Evolutionary conservation across 2,329 filamentous ascomycete genomes (phyloP).

Genomic region (Colletotrichum kahawae): DNA sequence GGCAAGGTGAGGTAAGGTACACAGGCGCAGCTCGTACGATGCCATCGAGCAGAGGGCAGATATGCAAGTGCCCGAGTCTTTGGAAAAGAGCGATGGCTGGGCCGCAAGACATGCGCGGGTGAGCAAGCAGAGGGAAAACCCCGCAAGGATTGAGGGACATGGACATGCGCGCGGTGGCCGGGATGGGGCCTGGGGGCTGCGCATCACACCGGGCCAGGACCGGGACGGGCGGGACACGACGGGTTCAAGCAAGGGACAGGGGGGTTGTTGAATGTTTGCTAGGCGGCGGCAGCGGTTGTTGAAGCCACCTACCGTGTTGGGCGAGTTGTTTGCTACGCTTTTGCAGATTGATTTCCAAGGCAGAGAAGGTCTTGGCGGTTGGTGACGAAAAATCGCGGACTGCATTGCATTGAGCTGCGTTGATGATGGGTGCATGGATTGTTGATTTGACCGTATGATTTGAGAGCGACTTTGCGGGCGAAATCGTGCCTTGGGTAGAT

Average conservation of each 20-base stretch:
- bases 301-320: background rate
- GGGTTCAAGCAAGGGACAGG: background rate
- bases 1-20: background rate
- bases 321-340: background rate
- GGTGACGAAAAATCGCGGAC: constrained; percentile 3
- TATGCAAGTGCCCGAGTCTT: background rate
- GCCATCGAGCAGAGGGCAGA: background rate
- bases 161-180: background rate
- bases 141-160: background rate
- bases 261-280: background rate
- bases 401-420: constrained; percentile 2
- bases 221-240: background rate
- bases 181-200: background rate
- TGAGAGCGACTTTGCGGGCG: background rate
- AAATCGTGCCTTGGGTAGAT: background rate
- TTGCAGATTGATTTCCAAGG: background rate
- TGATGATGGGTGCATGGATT: background rate
- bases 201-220: background rate
- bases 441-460: background rate
- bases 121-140: background rate
- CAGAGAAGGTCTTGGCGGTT: constrained; percentile 7
- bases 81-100: background rate
- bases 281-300: background rate
- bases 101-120: background rate
- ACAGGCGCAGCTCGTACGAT: background rate